These are phyloP conservation scores for Hyparrhenia diplandra DNA, from an alignment of 176 grass and related monocot species.

Conservation along the genomic window DNA sequence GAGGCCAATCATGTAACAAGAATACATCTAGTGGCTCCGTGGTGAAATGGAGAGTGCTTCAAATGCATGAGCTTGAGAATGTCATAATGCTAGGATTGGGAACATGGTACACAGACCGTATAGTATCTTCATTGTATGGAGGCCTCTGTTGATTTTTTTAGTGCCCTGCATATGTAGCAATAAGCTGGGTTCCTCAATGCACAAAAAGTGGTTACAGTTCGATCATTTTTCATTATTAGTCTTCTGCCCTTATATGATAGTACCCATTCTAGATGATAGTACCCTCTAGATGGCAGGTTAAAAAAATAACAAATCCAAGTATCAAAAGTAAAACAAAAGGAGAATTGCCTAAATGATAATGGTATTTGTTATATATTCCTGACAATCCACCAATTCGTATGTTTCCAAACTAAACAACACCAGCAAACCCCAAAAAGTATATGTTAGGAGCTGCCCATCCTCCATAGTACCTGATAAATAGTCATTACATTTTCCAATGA, in stretches of 20 bases:
- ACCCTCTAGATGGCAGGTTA: neutral
- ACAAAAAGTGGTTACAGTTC: neutral
- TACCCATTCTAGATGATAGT: no score
- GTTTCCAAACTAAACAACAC: constrained; percentile 90
- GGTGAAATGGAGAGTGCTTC: no score
- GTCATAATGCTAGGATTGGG: constrained; percentile 80
- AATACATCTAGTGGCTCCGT: constrained; percentile 88
- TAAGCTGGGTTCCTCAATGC: neutral
- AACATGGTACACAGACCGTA: constrained; percentile 82
- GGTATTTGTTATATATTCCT: constrained; percentile 64
- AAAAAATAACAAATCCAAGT: constrained; percentile 6
- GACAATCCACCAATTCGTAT: constrained; percentile 87
- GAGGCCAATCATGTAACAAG: constrained; percentile 96
- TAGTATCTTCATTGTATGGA: constrained; percentile 57
- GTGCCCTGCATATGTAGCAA: constrained; percentile 48
- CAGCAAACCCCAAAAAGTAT: constrained; percentile 85
- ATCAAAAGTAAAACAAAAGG: neutral
- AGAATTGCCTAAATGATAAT: constrained; percentile 66
- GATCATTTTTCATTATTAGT: constrained; percentile 5
- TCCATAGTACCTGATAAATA: constrained; percentile 73
- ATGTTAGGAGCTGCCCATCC: constrained; percentile 96
- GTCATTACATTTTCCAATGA: constrained; percentile 3
- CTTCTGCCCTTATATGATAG: neutral
- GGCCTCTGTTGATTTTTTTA: constrained; percentile 71
- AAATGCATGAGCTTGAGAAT: constrained; percentile 79